Percentiles rank a stretch among this genome's conserved stretches.
phyloP scores from a whole-genome alignment of 768 basidiomycete species.

The Ramaria rubella region DNA sequence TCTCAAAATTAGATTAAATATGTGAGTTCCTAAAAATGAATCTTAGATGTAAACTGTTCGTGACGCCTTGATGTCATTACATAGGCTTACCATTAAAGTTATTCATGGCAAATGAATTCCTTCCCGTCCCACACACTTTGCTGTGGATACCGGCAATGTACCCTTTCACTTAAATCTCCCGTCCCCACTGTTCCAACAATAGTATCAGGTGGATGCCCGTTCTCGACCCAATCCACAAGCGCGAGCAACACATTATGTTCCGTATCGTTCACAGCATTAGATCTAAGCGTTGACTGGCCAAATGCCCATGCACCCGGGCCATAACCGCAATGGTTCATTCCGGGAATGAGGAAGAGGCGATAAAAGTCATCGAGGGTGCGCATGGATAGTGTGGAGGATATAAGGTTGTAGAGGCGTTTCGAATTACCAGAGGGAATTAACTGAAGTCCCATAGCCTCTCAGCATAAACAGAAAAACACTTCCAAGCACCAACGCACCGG shows the following conservation, averaged over 20 bases:
- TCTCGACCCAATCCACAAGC: conserved; percentile 30
- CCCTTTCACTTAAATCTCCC: not conserved
- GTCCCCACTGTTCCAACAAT: conserved; percentile 15
- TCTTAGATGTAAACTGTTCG: no score
- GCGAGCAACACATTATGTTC: conserved; percentile 24
- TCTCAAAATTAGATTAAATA: no score
- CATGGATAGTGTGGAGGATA: conserved; percentile 16
- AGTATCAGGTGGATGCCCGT: conserved; percentile 20
- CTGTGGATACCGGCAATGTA: conserved; percentile 9
- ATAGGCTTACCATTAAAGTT: no score
- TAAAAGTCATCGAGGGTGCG: conserved; percentile 24
- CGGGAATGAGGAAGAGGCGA: conserved; percentile 27
- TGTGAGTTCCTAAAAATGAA: no score
- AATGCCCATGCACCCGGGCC: conserved; percentile 24
- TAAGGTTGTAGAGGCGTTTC: conserved; percentile 19
- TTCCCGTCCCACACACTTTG: conserved; percentile 1
- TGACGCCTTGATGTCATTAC: no score
- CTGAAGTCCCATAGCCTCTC: conserved; percentile 13
- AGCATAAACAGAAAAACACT: not conserved
- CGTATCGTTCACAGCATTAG: conserved; percentile 13
- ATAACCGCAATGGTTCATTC: conserved; percentile 28
- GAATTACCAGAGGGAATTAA: conserved; percentile 25
- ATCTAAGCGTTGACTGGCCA: conserved; percentile 13
- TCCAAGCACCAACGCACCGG: not conserved
- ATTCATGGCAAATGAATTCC: not conserved